Evolutionary conservation across 768 basidiomycete genomes (phyloP), one percentile per base, ranked within the genome.

Genomic region (Leccinellum rugosiceps): DNA sequence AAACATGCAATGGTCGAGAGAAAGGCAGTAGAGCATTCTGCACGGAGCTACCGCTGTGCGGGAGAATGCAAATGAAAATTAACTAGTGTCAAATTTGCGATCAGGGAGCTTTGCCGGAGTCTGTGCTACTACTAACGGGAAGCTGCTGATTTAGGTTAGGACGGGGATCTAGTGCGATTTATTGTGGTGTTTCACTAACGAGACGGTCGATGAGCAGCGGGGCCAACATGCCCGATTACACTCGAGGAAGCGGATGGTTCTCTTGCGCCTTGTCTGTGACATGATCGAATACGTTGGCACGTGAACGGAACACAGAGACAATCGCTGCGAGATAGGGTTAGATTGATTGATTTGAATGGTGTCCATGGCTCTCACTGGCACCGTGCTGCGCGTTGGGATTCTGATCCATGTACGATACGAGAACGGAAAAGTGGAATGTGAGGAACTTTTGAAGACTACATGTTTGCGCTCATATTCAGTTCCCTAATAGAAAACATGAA

Each of bases 341-440:
- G 13, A 25, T 41, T 31, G 9, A 43, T 53, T 11, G 35, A 28
- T 21, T 31, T 10, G 28, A 14, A 52, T 47, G 58, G 60, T 56
- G 58, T 57, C 55, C 43, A 13, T n/a, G 38, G 38, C 9, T 41
- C 10, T 11, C n/a, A 8, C 28, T 7, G 28, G n/a, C n/a, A 7
- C 17, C 41, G n/a, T 41, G 41, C n/a, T 41, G n/a, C 5, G 41
- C n/a, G 41, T 6, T 30, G 28, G 43, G 45, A 23, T 52, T 21
- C 45, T 14, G 54, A 59, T 53, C 65, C 21, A 34, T 56, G 21
- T 34, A 48, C 15, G 13, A 19, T 41, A 41, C 38, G n/a, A 56
- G 54, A 66, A 56, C 35, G 52, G 54, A 43, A 53, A 52, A 50
- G 35, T 50, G 50, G 32, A 30, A 6, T 38, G 35, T n/a, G 17